Conservation (phyloP, 805 yeast genomes). For the Candida berthetii region DNA sequence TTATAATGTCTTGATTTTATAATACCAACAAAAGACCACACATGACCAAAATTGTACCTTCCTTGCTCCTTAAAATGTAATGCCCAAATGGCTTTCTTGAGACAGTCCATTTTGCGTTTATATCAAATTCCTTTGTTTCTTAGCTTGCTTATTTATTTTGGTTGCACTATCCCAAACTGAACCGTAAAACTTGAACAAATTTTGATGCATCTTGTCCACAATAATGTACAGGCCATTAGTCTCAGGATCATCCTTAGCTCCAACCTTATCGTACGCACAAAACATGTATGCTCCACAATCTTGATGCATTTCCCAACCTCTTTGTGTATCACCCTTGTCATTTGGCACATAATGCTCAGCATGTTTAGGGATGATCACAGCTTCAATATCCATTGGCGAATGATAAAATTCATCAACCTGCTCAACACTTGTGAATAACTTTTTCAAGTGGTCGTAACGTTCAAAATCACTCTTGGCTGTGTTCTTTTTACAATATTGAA, state of each 20-base stretch:
- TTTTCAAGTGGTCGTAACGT: constrained; percentile 18
- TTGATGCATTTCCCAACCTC: constrained; percentile 39
- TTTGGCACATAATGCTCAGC: constrained; percentile 24
- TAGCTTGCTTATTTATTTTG: not conserved
- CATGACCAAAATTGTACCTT: no score
- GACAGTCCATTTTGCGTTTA: no score
- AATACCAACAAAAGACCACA: no score
- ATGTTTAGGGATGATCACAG: constrained; percentile 45
- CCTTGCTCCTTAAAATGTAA: no score
- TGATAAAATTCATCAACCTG: constrained; percentile 27
- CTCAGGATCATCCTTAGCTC: constrained; percentile 21
- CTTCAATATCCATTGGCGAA: constrained; percentile 31
- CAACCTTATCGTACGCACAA: constrained; percentile 54
- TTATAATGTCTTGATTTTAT: no score
- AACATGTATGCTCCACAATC: constrained; percentile 45
- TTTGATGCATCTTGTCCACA: constrained; percentile 9
- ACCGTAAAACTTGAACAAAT: constrained; percentile 28
- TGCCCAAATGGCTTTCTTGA: no score
- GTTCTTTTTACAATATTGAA: constrained; percentile 36
- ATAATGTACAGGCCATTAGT: constrained; percentile 14
- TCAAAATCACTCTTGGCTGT: constrained; percentile 25
- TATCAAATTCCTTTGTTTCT: no score
- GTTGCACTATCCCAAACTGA: constrained; percentile 22
- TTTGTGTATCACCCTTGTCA: constrained; percentile 36
- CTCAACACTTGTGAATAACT: constrained; percentile 6